phyloP scores from a whole-genome alignment of 768 basidiomycete species.

The button mushroom (Agaricus bisporus) region DNA sequence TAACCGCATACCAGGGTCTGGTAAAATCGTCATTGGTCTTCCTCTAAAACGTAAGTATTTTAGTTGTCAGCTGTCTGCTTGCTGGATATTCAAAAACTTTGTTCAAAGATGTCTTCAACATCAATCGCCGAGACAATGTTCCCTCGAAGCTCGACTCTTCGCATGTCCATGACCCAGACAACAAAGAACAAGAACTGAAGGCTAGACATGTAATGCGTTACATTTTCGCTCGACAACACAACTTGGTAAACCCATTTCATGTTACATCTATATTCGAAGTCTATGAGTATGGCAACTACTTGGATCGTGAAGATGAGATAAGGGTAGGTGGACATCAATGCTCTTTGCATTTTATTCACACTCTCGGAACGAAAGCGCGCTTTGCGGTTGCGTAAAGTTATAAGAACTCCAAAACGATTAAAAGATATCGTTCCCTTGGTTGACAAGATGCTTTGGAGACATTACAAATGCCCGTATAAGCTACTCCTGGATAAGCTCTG shows the following conservation, averaged over 20 bases:
- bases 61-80: neutral
- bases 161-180: slow-evolving; percentile 21
- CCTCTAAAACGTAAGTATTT: slow-evolving; percentile 54
- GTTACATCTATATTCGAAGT: slow-evolving; percentile 14
- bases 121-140: slow-evolving; percentile 25
- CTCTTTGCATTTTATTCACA: neutral
- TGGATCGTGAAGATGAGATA: slow-evolving; percentile 65
- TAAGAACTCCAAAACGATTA: slow-evolving; percentile 66
- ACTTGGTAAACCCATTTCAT: slow-evolving; percentile 55
- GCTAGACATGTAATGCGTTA: slow-evolving; percentile 72
- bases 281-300: slow-evolving; percentile 41
- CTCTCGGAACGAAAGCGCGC: neutral
- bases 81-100: slow-evolving; percentile 1
- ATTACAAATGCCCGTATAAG: slow-evolving; percentile 65
- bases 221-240: slow-evolving; percentile 79
- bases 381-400: slow-evolving; percentile 34
- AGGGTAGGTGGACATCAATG: slow-evolving; percentile 35
- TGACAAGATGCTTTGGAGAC: slow-evolving; percentile 60
- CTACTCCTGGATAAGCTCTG: slow-evolving; percentile 61
- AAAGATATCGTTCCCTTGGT: slow-evolving; percentile 47
- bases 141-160: neutral
- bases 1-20: slow-evolving; percentile 40
- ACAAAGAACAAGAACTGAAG: slow-evolving; percentile 38
- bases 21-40: slow-evolving; percentile 54
- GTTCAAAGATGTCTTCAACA: slow-evolving; percentile 53